Conservation (phyloP, 2,329 filamentous ascomycete species). For the Curvularia eragrostidis region DNA sequence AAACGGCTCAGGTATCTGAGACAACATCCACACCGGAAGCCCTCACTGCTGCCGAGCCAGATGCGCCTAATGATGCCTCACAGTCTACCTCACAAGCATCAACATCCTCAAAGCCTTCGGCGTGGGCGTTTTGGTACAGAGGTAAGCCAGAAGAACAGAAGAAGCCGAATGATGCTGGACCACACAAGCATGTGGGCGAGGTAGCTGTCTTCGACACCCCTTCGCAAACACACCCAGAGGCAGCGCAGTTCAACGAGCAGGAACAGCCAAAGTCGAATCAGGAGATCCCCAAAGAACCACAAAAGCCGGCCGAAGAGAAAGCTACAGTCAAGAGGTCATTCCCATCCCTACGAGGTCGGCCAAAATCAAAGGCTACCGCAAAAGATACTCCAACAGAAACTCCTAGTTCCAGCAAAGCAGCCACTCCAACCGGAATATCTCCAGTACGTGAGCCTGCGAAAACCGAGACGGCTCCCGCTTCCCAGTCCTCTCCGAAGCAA, state of each 20-base stretch:
- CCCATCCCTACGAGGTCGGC: constrained; percentile 40
- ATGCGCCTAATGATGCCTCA: constrained; percentile 16
- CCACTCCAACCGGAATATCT: constrained; percentile 38
- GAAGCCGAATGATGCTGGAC: constrained; percentile 64
- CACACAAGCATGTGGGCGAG: constrained; percentile 61
- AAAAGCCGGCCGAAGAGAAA: constrained; percentile 27
- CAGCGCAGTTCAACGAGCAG: constrained; percentile 59
- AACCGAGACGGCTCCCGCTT: constrained; percentile 33
- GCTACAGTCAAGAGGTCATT: constrained; percentile 38
- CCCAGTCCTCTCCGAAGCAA: constrained; percentile 39
- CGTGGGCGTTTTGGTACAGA: constrained; percentile 83
- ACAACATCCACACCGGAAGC: constrained; percentile 9
- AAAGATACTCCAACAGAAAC: constrained; percentile 30
- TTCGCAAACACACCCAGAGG: constrained; percentile 58
- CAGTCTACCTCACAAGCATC: constrained; percentile 27
- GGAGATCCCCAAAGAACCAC: constrained; percentile 27
- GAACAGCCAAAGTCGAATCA: constrained; percentile 29
- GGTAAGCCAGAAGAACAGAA: constrained; percentile 60
- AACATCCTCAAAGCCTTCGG: constrained; percentile 61
- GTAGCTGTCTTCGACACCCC: constrained; percentile 59
- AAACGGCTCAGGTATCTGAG: constrained; percentile 3
- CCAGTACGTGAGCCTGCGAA: constrained; percentile 37
- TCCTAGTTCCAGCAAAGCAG: constrained; percentile 49
- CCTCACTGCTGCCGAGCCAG: constrained; percentile 8
- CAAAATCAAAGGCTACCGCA: constrained; percentile 31